Base-by-base conservation (phyloP, 345 rosid genomes). In the Dimocarpus longan region DNA sequence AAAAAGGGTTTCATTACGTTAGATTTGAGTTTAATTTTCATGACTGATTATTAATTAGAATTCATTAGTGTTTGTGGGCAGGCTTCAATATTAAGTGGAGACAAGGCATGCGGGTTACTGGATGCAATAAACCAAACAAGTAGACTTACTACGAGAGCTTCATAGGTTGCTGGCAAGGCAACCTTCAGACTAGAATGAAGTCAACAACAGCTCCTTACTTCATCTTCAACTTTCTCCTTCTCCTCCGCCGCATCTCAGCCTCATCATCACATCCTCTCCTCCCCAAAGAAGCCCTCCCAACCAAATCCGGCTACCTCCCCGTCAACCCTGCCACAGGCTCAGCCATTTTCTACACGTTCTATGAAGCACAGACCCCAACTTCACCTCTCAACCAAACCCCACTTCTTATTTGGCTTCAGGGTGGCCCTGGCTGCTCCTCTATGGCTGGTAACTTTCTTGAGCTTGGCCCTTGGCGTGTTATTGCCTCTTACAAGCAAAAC, bases 351-450 rank as follows among this genome's bases (percentile, higher is more conserved):
- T 93, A 89, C 83, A 37, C 93, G 57, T 95, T 81, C 84, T 93
- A 95, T 74, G 97, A 95, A 86, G 93, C 97, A 32, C 95, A 90
- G 68, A 77, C 79, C 62, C 82, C 89, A 62, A 80, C 73, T 16
- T 71, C 84, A 15, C 79, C 89, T 21, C 87, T 83, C 48, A 37
- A 88, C 42, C 77, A 88, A 79, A 90, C 91, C 79, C 98, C 97
- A 0, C 88, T 93, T 62, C 83, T 95, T 40, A 82, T 93, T 62
- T 95, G 97, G 98, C 97, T 93, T 64, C 96, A 91, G 81, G 98
- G 97, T 50, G 97, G 97, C 32, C 98, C 97, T 62, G 97, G 97
- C 40, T 94, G 98, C 85, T 95, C 97, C 77, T 93, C 98, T 85
- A 93, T 95, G 98, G 82, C 75, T 15, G 98, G 92, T 13, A 95